Conservation (phyloP, 371 early-diverging fungal genomes). For the Mucor indicus region DNA sequence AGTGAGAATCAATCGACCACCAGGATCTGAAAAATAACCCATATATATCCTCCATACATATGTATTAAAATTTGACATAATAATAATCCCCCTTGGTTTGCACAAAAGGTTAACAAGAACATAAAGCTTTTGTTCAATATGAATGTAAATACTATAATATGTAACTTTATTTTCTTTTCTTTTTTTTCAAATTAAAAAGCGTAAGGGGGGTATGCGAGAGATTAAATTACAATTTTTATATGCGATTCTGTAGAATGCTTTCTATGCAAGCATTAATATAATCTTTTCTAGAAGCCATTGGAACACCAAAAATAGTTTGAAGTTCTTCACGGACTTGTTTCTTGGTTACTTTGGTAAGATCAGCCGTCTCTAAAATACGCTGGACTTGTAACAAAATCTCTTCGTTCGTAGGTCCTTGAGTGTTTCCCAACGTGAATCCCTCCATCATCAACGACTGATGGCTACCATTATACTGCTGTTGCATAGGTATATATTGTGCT, state of each 20-base stretch:
- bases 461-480: slow-evolving; percentile 21
- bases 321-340: slow-evolving; percentile 64
- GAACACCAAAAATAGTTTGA: slow-evolving; percentile 38
- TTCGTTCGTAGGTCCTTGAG: slow-evolving; percentile 64
- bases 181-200: no score
- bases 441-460: slow-evolving; percentile 37
- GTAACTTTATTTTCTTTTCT: no score
- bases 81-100: no score
- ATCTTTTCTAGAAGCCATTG: slow-evolving; percentile 55
- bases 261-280: slow-evolving; percentile 51
- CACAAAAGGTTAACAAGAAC: no score
- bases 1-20: slow-evolving; percentile 44
- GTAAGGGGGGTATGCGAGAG: no score
- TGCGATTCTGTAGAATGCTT: slow-evolving; percentile 36
- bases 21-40: slow-evolving; percentile 21
- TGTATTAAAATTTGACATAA: no score
- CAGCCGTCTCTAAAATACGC: slow-evolving; percentile 70
- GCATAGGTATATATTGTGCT: slow-evolving; percentile 27
- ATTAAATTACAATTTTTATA: no score
- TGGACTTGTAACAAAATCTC: slow-evolving; percentile 76
- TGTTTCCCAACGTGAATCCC: no score
- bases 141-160: no score
- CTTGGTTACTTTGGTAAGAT: slow-evolving; percentile 82
- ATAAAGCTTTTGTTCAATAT: no score
- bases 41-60: no score